Base-by-base conservation (phyloP, 805 yeast species). In the Ogataea degrootiae region DNA sequence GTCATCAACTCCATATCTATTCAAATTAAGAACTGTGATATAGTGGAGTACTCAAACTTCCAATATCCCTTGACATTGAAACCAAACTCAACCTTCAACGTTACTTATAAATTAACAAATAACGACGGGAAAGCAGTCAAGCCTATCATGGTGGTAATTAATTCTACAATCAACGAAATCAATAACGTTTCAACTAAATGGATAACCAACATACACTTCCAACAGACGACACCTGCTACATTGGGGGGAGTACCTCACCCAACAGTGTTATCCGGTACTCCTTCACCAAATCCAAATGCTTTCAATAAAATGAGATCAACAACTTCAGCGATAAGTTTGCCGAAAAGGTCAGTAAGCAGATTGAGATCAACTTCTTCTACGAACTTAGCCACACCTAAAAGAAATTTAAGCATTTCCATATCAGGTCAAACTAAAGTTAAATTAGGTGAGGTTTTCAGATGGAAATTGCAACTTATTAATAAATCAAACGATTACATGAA, bases 401-500 rank as follows among this genome's bases (percentile, higher is more conserved):
- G 54, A 37, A 74, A 76, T 0, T 58, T 80, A 15, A 69, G 71
- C 15, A 68, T 85, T 14, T 76, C 84, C 3, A 79, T 86, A 48
- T 69, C 75, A 5, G 94, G 95, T 0, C 77, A 79, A 11, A 76
- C 84, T 6, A 71, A 74, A 37, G 80, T 84, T 5, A 69, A 72
- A 53, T 63, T 83, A 9, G 92, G 94, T 2, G 75, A 78, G 37
- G 69, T 72, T 2, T 79, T 78, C 59, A 74, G 71, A 45, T 82
- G 91, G 86, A 74, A 74, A 42, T 71, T 87, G 14, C 85, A 81
- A 55, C 80, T 85, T 1, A 74, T 84, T 44, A 87, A 87, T 67
- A 74, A 73, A 50, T 75, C 86, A 1, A 54, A 65, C n/a, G 66
- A 58, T 6, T 72, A 72, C 22, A 65, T 84, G 50, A 76, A 78